Evolutionary conservation across 2,329 filamentous ascomycete genomes (phyloP).

Genomic region (Sordariomycetes sp.): DNA sequence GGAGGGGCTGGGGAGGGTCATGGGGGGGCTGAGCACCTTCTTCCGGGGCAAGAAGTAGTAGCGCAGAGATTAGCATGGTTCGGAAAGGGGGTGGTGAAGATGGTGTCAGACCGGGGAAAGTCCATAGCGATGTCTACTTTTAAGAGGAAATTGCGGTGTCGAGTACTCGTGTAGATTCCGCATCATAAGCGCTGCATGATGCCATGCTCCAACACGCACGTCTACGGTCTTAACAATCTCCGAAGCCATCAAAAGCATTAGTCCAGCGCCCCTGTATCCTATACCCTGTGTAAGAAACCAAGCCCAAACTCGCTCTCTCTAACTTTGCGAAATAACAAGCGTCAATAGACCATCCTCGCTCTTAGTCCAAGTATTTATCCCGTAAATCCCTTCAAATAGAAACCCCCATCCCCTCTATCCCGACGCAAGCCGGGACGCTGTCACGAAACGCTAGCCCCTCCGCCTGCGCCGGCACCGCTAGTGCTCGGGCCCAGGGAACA

Average conservation of each 20-base stretch:
- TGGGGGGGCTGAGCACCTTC: slow-evolving; percentile 2
- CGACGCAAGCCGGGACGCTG: too few relatives aligned
- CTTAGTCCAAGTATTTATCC: not conserved
- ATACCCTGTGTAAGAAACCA: not conserved
- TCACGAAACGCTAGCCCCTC: not conserved
- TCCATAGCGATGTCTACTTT: too few relatives aligned
- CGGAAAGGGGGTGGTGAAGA: not conserved
- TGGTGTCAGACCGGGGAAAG: not conserved
- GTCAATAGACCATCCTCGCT: not conserved
- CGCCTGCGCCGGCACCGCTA: not conserved
- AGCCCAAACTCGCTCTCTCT: not conserved
- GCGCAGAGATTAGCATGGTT: too few relatives aligned
- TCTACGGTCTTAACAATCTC: not conserved
- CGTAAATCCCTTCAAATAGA: not conserved
- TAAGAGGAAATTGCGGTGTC: too few relatives aligned
- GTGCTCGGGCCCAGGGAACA: slow-evolving; percentile 4
- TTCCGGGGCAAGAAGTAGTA: not conserved
- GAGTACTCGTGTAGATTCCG: not conserved
- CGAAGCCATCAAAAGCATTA: not conserved
- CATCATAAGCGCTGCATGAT: not conserved
- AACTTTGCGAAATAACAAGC: not conserved
- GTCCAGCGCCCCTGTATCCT: not conserved
- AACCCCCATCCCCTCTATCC: not conserved
- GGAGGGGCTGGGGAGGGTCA: not conserved
- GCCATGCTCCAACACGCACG: not conserved